Percentiles rank a stretch among this genome's conserved stretches.
These are phyloP conservation scores for Neofusicoccum parvum DNA, from an alignment of 2,329 filamentous ascomycete species.

Conservation along the genomic window DNA sequence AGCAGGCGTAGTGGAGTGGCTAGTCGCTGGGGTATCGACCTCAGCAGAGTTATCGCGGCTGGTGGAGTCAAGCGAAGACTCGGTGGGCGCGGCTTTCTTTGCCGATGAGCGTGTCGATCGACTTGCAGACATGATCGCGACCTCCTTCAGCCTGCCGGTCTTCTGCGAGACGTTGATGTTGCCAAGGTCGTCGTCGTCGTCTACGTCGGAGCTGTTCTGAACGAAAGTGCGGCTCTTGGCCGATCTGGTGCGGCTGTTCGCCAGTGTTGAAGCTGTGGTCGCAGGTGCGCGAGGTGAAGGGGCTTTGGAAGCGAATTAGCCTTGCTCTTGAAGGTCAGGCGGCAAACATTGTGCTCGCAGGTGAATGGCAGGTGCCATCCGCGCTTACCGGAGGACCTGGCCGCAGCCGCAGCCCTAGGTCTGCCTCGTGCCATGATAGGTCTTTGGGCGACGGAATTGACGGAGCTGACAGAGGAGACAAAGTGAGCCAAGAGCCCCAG, in stretches of 20 bases:
- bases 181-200: conserved; percentile 21
- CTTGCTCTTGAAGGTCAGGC: background rate
- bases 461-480: background rate
- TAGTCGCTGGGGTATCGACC: conserved; percentile 66
- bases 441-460: background rate
- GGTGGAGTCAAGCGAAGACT: conserved; percentile 3
- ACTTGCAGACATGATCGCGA: conserved; percentile 32
- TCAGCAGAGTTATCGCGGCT: conserved; percentile 45
- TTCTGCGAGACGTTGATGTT: background rate
- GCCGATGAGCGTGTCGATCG: background rate
- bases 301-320: background rate
- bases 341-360: background rate
- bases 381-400: conserved; percentile 3
- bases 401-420: background rate
- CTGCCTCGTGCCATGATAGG: conserved; percentile 8
- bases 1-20: conserved; percentile 57
- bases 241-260: background rate
- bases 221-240: conserved; percentile 28
- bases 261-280: background rate
- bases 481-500: background rate
- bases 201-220: conserved; percentile 36
- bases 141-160: conserved; percentile 31
- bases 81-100: conserved; percentile 24
- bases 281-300: background rate
- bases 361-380: background rate